Evolutionary conservation across 2,329 filamentous ascomycete genomes (phyloP), one percentile per base, ranked within the genome.

Genomic region (Trichoderma hamatum): DNA sequence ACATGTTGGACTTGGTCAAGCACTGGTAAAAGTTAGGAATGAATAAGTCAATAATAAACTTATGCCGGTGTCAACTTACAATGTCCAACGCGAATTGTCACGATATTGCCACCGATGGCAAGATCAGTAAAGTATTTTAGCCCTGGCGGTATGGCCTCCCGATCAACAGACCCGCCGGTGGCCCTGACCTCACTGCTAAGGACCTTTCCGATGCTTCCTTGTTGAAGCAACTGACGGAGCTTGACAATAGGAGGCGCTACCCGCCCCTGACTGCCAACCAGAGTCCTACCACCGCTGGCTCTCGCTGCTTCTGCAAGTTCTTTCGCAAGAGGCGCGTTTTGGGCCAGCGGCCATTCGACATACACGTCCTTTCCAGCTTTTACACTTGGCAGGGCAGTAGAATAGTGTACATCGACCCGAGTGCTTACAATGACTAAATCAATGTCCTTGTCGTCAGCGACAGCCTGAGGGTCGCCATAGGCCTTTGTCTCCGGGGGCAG

Each of bases 281-380:
- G 75, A 2, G 80, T 83, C 36, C 76, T 76, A 3, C 75, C 74
- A 1, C 81, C 76, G 6, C 77, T 77, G 13, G 28, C 58, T 49
- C 26, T 49, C 28, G 79, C 82, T 1, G 80, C 69, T 0, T 74
- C 74, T 0, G 77, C 78, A 67, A 89, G 75, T 54, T 84, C 82
- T 19, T 74, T 72, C 0, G 82, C 84, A 1, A 81, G 76, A 2
- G 73, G 68, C 0, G 77, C 74, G 65, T 84, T 81, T 16, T 83
- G 76, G 0, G 84, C 85, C 0, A 89, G 78, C 6, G 86, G 88
- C 85, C 87, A 90, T 76, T 90, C 87, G 0, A 87, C 80, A 68
- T 80, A 90, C 0, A 86, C 80, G 0, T 77, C 73, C 74, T 89
- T 88, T 0, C 86, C 87, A 0, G 84, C 83, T 16, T 78, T 77